Evolutionary conservation across 306 rosid genomes (phyloP), one percentile per base, ranked within the genome.

Genomic region (Carpinus viminea): DNA sequence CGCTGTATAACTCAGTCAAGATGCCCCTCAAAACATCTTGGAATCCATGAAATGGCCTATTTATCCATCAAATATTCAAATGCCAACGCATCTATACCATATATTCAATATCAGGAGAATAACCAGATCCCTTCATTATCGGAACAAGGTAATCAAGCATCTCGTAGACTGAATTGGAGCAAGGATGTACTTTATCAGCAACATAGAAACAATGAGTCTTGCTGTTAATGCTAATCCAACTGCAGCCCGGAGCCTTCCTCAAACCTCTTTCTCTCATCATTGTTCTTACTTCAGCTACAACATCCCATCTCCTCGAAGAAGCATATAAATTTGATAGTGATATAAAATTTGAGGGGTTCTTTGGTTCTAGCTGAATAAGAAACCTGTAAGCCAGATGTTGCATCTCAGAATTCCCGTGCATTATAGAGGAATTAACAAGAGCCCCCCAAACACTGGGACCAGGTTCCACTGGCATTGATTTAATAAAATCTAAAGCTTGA

Each of bases 361-460:
- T 81, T 0, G 98, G 96, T 83, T 92, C 97, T 70, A 89, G 77
- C 78, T 90, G 87, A 47, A 89, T 50, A 47, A 94, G 91, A 62
- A 36, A 81, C 78, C 66, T 83, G 74, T 81, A 88, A 54, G 96
- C 96, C 72, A 92, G 71, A 70, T 94, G 89, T 80, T 86, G 80
- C 60, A 85, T 87, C 83, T 77, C 81, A 41, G 81, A 75, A 74
- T 90, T 88, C 74, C 90, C 93, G 73, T 89, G 91, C 77, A 82
- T 83, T 26, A 85, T 24, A 59, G 96, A 89, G 73, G 93, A 91
- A 77, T 86, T 75, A 69, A 88, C 83, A 80, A 90, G 89, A 46
- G 97, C 87, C 16, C 96, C 96, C 98, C 96, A 94, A 70, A 89
- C 87, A 80, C 96, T 86, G 60, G 94, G 90, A 71, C 92, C 82